These are phyloP conservation scores for Rhodotorula sp. DNA, from an alignment of 1,284 basidiomycete genomes.

Conservation along the genomic window DNA sequence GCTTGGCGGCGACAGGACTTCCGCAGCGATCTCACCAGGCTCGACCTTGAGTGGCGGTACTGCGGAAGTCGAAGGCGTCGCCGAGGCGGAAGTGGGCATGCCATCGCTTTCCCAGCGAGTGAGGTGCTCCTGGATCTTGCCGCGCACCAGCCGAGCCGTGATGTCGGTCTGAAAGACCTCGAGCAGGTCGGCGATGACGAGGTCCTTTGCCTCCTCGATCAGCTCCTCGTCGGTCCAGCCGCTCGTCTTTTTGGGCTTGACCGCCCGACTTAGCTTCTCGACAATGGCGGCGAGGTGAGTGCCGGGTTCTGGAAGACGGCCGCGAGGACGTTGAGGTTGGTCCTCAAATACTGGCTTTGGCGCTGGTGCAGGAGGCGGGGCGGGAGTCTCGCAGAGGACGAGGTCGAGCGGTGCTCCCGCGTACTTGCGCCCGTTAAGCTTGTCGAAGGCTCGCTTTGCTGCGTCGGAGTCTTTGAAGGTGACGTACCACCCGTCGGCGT, in stretches of 20 bases:
- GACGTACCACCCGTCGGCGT: constrained; percentile 48
- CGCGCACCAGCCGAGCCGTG: constrained; percentile 62
- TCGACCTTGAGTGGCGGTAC: constrained; percentile 13
- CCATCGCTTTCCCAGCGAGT: constrained; percentile 52
- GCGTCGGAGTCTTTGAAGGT: constrained; percentile 38
- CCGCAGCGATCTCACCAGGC: constrained; percentile 33
- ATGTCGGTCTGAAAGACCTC: constrained; percentile 67
- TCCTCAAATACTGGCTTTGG: background rate
- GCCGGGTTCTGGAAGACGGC: constrained; percentile 4
- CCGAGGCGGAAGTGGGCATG: background rate
- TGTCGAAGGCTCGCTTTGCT: constrained; percentile 53
- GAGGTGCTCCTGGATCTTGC: constrained; percentile 60
- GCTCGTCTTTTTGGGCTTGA: constrained; percentile 56
- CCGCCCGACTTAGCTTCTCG: constrained; percentile 19
- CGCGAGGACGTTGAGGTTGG: background rate
- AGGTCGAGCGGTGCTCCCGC: constrained; percentile 63
- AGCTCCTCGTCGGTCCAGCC: constrained; percentile 54
- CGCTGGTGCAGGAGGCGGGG: constrained; percentile 49
- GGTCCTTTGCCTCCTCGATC: constrained; percentile 60
- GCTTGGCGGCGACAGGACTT: constrained; percentile 5
- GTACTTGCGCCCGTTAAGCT: constrained; percentile 57
- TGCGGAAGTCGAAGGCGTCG: background rate
- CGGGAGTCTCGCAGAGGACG: constrained; percentile 53
- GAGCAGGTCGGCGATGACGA: constrained; percentile 65
- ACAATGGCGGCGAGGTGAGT: constrained; percentile 17